A percentile compares a stretch with the other conserved stretches of the same genome.
Conservation (phyloP, 106 monocot genomes). For the Acorus gramineus region DNA sequence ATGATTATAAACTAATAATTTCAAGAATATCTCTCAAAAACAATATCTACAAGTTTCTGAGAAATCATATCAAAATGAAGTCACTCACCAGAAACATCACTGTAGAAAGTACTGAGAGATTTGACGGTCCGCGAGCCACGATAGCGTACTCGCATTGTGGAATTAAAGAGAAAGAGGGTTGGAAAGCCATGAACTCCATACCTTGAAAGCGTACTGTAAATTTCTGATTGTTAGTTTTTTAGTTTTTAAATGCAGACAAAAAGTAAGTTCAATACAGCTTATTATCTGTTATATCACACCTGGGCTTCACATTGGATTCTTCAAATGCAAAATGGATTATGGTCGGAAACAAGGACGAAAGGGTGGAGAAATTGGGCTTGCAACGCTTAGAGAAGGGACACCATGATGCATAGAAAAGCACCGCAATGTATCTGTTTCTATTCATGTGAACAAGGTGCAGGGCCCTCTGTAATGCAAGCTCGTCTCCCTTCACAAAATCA, state of each 20-base stretch:
- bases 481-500: constrained; percentile 47
- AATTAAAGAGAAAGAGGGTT: constrained; percentile 79
- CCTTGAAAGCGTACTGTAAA: constrained; percentile 61
- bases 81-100: constrained; percentile 53
- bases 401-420: constrained; percentile 95
- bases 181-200: constrained; percentile 93
- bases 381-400: constrained; percentile 84
- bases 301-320: constrained; percentile 75
- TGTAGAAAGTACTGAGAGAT: constrained; percentile 64
- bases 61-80: too few relatives aligned
- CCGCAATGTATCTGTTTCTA: constrained; percentile 37
- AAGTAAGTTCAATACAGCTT: background rate
- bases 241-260: too few relatives aligned
- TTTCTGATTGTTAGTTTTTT: background rate
- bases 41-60: too few relatives aligned
- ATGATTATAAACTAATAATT: too few relatives aligned
- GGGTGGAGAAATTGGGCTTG: constrained; percentile 41
- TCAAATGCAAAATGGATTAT: constrained; percentile 84
- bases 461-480: constrained; percentile 43
- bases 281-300: constrained; percentile 22
- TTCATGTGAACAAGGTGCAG: constrained; percentile 49
- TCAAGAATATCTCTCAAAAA: too few relatives aligned
- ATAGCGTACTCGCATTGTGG: constrained; percentile 74
- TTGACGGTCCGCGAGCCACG: constrained; percentile 64
- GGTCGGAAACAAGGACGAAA: constrained; percentile 57